Evolutionary conservation across 106 monocot species (phyloP).

Genomic region (Agapanthus africanus): DNA sequence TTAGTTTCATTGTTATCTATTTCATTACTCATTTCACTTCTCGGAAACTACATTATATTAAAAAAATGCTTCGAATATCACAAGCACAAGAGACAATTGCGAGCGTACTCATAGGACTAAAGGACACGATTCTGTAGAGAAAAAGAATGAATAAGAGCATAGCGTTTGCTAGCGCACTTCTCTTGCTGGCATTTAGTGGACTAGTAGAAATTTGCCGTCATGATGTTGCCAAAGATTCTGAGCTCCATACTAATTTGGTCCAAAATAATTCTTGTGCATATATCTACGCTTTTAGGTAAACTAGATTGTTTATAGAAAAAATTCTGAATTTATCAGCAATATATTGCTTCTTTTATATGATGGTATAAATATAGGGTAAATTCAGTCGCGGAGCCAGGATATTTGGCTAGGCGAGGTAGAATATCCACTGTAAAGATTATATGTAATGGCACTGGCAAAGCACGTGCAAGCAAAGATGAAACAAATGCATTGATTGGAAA

Average conservation of each 20-base stretch:
- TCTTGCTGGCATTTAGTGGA: slow-evolving; percentile 50
- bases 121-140: slow-evolving; percentile 72
- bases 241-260: slow-evolving; percentile 34
- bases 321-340: too few relatives aligned
- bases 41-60: slow-evolving; percentile 16
- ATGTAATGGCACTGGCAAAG: too few relatives aligned
- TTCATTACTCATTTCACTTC: slow-evolving; percentile 15
- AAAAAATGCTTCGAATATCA: slow-evolving; percentile 19
- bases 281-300: slow-evolving; percentile 52
- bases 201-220: slow-evolving; percentile 45
- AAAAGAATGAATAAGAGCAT: slow-evolving; percentile 95
- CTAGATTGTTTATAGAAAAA: too few relatives aligned
- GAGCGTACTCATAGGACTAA: slow-evolving; percentile 55
- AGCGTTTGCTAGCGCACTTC: slow-evolving; percentile 71
- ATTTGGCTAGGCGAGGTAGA: too few relatives aligned
- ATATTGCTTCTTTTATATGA: too few relatives aligned
- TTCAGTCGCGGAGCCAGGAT: too few relatives aligned
- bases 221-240: slow-evolving; percentile 9
- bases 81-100: slow-evolving; percentile 18
- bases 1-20: slow-evolving; percentile 9
- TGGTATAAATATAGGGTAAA: too few relatives aligned
- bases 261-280: slow-evolving; percentile 57
- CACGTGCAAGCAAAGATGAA: too few relatives aligned
- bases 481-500: too few relatives aligned
- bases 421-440: too few relatives aligned